Percentiles rank a stretch among this genome's conserved stretches.
These are phyloP conservation scores for Trypanosoma mega DNA, from an alignment of 208 protist species.

Conservation along the genomic window DNA sequence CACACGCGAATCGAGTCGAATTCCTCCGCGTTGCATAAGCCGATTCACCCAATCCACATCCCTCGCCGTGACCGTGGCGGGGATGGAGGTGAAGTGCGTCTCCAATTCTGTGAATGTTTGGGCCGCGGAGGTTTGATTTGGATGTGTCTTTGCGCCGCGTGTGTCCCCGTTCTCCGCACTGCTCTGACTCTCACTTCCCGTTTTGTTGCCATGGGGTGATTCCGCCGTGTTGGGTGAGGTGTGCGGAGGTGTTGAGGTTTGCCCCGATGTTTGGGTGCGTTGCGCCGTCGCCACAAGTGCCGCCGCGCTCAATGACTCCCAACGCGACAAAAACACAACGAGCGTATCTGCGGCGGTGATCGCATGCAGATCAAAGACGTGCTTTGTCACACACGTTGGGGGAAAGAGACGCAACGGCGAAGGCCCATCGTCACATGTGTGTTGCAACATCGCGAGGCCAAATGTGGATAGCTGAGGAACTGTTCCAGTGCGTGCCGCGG, in stretches of 20 bases:
- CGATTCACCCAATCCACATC: constrained; percentile 71
- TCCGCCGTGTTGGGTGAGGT: background rate
- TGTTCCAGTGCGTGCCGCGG: constrained; percentile 19
- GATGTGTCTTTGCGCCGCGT: background rate
- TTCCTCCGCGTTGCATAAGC: constrained; percentile 49
- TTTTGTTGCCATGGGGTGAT: background rate
- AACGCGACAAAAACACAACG: constrained; percentile 57
- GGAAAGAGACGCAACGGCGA: constrained; percentile 38
- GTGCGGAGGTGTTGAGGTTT: background rate
- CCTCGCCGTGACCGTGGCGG: constrained; percentile 28
- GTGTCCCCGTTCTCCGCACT: background rate
- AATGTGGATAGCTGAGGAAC: constrained; percentile 23
- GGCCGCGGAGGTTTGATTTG: background rate
- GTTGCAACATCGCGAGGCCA: constrained; percentile 29
- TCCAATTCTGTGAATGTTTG: constrained; percentile 34
- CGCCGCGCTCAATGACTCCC: constrained; percentile 22
- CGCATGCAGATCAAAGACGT: constrained; percentile 65
- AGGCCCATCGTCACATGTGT: constrained; percentile 23
- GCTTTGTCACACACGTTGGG: constrained; percentile 31
- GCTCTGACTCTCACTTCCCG: background rate
- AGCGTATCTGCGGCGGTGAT: constrained; percentile 37
- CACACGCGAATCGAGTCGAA: constrained; percentile 24
- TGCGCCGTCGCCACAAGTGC: constrained; percentile 16
- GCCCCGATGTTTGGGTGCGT: background rate
- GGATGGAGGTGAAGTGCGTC: constrained; percentile 52